A percentile compares a stretch with the other conserved stretches of the same genome.
phyloP scores from a whole-genome alignment of 768 basidiomycete species.

The Termitomyces sp. region DNA sequence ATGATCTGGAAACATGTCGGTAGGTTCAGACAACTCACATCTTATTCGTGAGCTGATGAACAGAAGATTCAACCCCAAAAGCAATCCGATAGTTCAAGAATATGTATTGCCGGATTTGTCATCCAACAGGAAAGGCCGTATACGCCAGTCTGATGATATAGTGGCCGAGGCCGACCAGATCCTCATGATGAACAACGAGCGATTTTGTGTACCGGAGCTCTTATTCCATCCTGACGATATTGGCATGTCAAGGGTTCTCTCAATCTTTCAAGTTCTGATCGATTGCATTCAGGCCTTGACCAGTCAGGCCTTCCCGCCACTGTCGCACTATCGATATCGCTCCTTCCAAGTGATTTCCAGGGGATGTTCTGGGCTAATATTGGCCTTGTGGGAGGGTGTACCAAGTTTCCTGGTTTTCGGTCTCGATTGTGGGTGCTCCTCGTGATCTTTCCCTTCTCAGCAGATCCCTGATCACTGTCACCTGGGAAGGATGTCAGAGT shows the following conservation, averaged over 20 bases:
- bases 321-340: constrained; percentile 72
- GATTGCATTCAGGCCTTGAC: constrained; percentile 53
- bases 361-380: constrained; percentile 98
- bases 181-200: constrained; percentile 86
- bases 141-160: constrained; percentile 54
- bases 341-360: constrained; percentile 76
- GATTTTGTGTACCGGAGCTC: constrained; percentile 90
- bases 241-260: constrained; percentile 46
- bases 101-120: constrained; percentile 91
- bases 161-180: constrained; percentile 62
- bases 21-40: constrained; percentile 36
- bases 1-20: constrained; percentile 79
- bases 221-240: constrained; percentile 90
- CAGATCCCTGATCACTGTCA: constrained; percentile 8
- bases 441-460: constrained; percentile 10
- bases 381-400: constrained; percentile 83
- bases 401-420: constrained; percentile 71
- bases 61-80: constrained; percentile 49
- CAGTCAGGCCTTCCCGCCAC: constrained; percentile 79
- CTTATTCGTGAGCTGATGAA: constrained; percentile 17
- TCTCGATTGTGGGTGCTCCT: constrained; percentile 64
- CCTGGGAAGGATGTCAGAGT: constrained; percentile 60
- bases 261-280: constrained; percentile 23
- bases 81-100: constrained; percentile 76
- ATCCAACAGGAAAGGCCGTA: constrained; percentile 55